Evolutionary conservation across 2,329 filamentous ascomycete species (phyloP).

Genomic region (Neofusicoccum sp.): DNA sequence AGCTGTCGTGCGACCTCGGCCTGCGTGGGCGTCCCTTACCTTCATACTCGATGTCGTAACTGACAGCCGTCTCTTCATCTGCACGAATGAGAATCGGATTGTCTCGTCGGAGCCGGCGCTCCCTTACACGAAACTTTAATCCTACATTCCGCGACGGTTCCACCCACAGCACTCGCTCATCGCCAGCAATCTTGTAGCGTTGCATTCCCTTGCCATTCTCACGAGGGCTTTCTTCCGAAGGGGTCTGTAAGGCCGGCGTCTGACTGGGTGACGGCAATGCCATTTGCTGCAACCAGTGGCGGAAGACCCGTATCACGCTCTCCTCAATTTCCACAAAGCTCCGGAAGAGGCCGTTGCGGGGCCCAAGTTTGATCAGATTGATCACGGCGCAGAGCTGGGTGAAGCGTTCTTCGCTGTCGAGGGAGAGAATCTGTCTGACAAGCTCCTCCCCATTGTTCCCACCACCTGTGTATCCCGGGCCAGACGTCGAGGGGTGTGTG

Average conservation of each 20-base stretch:
- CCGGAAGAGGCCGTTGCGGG: slow-evolving; percentile 60
- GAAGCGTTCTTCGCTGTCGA: slow-evolving; percentile 71
- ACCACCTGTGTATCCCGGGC: slow-evolving; percentile 23
- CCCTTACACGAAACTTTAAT: slow-evolving; percentile 63
- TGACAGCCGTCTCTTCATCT: slow-evolving; percentile 65
- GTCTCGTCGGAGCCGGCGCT: slow-evolving; percentile 47
- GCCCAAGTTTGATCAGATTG: slow-evolving; percentile 66
- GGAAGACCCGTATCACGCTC: slow-evolving; percentile 67
- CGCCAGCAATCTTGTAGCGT: slow-evolving; percentile 22
- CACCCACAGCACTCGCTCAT: slow-evolving; percentile 64
- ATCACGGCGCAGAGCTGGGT: slow-evolving; percentile 69
- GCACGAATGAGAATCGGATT: slow-evolving; percentile 56
- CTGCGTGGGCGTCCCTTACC: slow-evolving; percentile 44
- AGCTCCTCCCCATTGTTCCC: slow-evolving; percentile 37
- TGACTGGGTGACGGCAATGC: not conserved
- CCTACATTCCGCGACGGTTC: slow-evolving; percentile 64
- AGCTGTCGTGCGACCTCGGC: slow-evolving; percentile 16
- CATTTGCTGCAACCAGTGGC: slow-evolving; percentile 61
- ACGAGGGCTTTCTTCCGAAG: slow-evolving; percentile 25
- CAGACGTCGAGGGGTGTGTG: slow-evolving; percentile 33
- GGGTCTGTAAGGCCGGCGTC: not conserved
- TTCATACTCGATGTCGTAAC: slow-evolving; percentile 70
- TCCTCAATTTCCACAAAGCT: slow-evolving; percentile 62
- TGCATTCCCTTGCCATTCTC: slow-evolving; percentile 27
- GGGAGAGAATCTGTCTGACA: slow-evolving; percentile 59